Conservation (phyloP, 2,329 filamentous ascomycete species). For the Gyromitra esculenta region DNA sequence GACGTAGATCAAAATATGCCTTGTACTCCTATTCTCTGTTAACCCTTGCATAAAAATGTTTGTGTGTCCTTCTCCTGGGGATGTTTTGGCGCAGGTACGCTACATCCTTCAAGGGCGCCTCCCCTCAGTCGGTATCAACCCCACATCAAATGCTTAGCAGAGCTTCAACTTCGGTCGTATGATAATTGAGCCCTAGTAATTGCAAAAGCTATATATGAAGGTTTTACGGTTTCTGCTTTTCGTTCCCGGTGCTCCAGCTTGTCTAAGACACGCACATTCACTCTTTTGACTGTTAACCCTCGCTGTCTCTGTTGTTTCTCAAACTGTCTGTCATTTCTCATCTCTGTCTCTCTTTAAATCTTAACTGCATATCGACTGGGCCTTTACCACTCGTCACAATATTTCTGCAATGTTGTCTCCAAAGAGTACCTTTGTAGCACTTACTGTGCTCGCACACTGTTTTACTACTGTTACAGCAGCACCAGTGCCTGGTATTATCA, state of each 20-base stretch:
- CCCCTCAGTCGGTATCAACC: not conserved
- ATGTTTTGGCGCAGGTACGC: constrained; percentile 20
- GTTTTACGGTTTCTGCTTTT: not conserved
- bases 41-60: constrained; percentile 19
- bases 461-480: constrained; percentile 17
- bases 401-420: constrained; percentile 18
- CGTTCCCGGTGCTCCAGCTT: not conserved
- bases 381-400: constrained; percentile 1
- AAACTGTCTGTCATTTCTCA: not conserved
- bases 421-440: constrained; percentile 7
- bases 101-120: constrained; percentile 3
- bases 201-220: constrained; percentile 19
- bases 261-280: constrained; percentile 8
- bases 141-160: constrained; percentile 15
- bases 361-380: constrained; percentile 25
- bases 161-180: not conserved
- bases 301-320: constrained; percentile 5
- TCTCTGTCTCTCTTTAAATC: constrained; percentile 14
- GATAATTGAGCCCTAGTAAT: not conserved
- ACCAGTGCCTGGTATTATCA: constrained; percentile 16
- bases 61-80: constrained; percentile 8
- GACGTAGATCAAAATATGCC: not conserved
- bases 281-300: not conserved
- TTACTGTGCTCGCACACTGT: constrained; percentile 24
- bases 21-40: constrained; percentile 10